Evolutionary conservation across 2,329 filamentous ascomycete genomes (phyloP).

Genomic region (Talaromyces rugulosus): DNA sequence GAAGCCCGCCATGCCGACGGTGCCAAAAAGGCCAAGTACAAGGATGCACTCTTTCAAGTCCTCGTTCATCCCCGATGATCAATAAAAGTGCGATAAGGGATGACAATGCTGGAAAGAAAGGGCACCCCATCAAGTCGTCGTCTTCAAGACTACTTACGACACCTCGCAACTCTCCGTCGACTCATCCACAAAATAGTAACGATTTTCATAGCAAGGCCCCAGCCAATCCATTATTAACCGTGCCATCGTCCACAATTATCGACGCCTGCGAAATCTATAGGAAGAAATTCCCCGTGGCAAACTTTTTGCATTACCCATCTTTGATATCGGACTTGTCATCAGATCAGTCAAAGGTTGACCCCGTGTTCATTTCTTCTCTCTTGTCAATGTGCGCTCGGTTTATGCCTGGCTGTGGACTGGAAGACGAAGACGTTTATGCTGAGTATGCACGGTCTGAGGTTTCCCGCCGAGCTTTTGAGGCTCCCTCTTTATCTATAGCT

Average conservation of each 20-base stretch:
- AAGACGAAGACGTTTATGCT: conserved; percentile 27
- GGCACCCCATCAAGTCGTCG: background rate
- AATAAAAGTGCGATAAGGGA: conserved; percentile 4
- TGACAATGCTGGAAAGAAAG: background rate
- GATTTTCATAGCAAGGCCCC: background rate
- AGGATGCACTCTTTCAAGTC: conserved; percentile 27
- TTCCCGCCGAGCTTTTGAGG: conserved; percentile 28
- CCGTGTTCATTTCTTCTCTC: conserved; percentile 30
- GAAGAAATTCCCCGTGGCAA: conserved; percentile 34
- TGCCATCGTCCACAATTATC: conserved; percentile 27
- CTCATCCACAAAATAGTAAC: background rate
- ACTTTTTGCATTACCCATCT: conserved; percentile 35
- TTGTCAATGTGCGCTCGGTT: conserved; percentile 32
- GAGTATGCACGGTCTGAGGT: conserved; percentile 29
- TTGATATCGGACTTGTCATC: conserved; percentile 31
- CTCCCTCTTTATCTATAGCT: conserved; percentile 30
- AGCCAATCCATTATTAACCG: background rate
- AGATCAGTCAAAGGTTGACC: conserved; percentile 25
- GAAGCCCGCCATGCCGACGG: conserved; percentile 30
- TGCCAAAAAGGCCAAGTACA: conserved; percentile 23
- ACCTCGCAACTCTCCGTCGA: background rate
- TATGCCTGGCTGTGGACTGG: conserved; percentile 22
- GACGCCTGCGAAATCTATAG: conserved; percentile 32
- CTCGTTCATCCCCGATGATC: conserved; percentile 19
- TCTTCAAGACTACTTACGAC: background rate